Evolutionary conservation across 208 protist species (phyloP).

Genomic region (Phytomonas sp.): DNA sequence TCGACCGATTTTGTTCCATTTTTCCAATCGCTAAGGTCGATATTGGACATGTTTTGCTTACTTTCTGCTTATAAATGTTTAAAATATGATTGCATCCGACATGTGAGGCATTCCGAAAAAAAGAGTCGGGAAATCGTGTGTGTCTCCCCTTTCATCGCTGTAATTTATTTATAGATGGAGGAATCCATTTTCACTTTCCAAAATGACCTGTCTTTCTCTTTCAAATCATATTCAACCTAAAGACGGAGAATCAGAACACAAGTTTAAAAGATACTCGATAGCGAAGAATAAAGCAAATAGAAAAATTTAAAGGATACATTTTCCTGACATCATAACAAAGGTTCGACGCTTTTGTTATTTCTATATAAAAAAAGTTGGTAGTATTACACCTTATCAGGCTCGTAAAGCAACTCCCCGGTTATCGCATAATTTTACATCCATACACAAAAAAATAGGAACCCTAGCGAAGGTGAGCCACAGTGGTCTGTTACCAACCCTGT

Average conservation of each 20-base stretch:
- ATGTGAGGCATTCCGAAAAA: too few species aligned
- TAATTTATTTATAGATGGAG: not conserved
- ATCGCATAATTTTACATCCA: not conserved
- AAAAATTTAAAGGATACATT: not conserved
- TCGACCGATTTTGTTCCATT: too few species aligned
- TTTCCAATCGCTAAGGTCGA: too few species aligned
- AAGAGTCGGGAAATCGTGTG: too few species aligned
- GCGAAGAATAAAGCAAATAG: slow-evolving; percentile 3
- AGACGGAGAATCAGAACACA: too few species aligned
- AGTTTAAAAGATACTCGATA: not conserved
- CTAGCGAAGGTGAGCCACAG: not conserved
- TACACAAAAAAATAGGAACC: not conserved
- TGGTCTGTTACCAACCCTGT: too few species aligned
- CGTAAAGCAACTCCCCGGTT: not conserved
- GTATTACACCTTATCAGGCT: not conserved
- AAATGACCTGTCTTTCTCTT: not conserved
- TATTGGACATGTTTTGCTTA: too few species aligned
- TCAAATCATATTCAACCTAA: not conserved
- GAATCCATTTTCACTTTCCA: not conserved
- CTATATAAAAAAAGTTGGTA: not conserved
- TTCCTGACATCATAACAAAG: slow-evolving; percentile 1
- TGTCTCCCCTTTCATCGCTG: not conserved
- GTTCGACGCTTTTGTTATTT: not conserved
- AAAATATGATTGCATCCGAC: too few species aligned
- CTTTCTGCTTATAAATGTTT: too few species aligned